These are phyloP conservation scores for Mycena floridula DNA, from an alignment of 768 basidiomycete species.

Conservation along the genomic window DNA sequence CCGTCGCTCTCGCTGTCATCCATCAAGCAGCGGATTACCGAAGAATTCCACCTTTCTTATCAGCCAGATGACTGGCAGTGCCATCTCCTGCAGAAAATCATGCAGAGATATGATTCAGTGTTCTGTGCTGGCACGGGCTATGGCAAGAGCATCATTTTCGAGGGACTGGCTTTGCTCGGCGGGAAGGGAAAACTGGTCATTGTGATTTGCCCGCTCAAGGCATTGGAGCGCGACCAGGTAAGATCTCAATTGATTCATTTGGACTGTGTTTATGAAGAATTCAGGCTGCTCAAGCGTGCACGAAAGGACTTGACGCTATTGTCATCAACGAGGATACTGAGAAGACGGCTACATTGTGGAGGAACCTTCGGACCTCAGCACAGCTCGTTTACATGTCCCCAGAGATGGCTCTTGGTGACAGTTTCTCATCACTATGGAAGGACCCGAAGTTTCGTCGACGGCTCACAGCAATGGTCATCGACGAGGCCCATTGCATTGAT, in stretches of 20 bases:
- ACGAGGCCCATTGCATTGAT: constrained; percentile 27
- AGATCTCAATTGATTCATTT: neutral
- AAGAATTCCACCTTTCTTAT: constrained; percentile 6
- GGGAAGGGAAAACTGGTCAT: constrained; percentile 13
- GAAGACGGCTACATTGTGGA: constrained; percentile 11
- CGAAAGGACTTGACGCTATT: constrained; percentile 18
- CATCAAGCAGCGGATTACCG: neutral
- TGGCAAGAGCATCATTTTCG: constrained; percentile 22
- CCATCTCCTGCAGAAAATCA: constrained; percentile 1
- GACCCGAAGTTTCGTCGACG: constrained; percentile 17
- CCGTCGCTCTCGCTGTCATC: neutral
- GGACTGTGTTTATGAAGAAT: neutral
- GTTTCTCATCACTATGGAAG: constrained; percentile 22
- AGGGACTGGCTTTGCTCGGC: constrained; percentile 15
- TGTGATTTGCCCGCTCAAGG: constrained; percentile 23
- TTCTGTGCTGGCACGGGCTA: constrained; percentile 21
- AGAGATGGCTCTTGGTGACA: constrained; percentile 19
- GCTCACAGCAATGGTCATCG: constrained; percentile 19
- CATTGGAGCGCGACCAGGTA: constrained; percentile 23
- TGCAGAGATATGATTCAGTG: constrained; percentile 18
- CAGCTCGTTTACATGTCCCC: constrained; percentile 16
- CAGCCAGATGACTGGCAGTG: constrained; percentile 10
- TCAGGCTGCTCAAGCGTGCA: constrained; percentile 13
- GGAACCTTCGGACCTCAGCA: constrained; percentile 6
- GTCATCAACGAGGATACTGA: constrained; percentile 22